These are phyloP conservation scores for Lipomyces mesembrius DNA, from an alignment of 805 yeast genomes.

Conservation along the genomic window DNA sequence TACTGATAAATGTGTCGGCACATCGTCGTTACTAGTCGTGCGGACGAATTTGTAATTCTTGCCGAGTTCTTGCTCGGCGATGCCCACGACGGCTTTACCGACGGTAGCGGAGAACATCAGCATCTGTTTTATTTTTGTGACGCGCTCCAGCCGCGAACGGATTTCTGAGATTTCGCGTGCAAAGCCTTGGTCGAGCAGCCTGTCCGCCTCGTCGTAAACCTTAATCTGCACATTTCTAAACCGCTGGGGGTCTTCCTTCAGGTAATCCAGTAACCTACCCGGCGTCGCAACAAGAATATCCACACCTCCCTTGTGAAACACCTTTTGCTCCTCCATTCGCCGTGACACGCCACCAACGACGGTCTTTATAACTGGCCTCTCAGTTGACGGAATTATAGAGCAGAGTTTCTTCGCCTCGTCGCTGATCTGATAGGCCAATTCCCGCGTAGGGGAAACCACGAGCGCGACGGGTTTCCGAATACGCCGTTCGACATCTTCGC, in stretches of 20 bases:
- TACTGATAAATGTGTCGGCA: slow-evolving; percentile 70
- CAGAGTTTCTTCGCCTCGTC: slow-evolving; percentile 16
- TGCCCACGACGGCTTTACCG: slow-evolving; percentile 63
- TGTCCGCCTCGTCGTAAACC: slow-evolving; percentile 91
- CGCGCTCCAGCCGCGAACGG: slow-evolving; percentile 53
- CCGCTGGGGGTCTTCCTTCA: slow-evolving; percentile 5
- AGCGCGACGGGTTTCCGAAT: slow-evolving; percentile 59
- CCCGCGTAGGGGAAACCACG: slow-evolving; percentile 91
- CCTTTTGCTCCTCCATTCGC: slow-evolving; percentile 4
- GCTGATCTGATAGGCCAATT: slow-evolving; percentile 84
- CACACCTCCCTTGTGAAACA: slow-evolving; percentile 66
- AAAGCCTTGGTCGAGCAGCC: slow-evolving; percentile 81
- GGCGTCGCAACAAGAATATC: slow-evolving; percentile 96
- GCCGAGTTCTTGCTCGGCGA: slow-evolving; percentile 63
- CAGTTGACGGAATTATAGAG: background rate
- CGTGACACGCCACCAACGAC: slow-evolving; percentile 29
- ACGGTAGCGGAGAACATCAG: slow-evolving; percentile 88
- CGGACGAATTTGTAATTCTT: slow-evolving; percentile 61
- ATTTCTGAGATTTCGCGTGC: slow-evolving; percentile 65
- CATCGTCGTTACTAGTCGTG: slow-evolving; percentile 65
- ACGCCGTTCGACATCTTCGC: background rate
- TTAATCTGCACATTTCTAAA: slow-evolving; percentile 64
- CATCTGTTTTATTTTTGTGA: slow-evolving; percentile 55
- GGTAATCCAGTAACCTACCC: slow-evolving; percentile 90
- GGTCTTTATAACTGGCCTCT: slow-evolving; percentile 2